These are phyloP conservation scores for Iberis pinnata DNA, from an alignment of 345 rosid genomes.

Conservation along the genomic window DNA sequence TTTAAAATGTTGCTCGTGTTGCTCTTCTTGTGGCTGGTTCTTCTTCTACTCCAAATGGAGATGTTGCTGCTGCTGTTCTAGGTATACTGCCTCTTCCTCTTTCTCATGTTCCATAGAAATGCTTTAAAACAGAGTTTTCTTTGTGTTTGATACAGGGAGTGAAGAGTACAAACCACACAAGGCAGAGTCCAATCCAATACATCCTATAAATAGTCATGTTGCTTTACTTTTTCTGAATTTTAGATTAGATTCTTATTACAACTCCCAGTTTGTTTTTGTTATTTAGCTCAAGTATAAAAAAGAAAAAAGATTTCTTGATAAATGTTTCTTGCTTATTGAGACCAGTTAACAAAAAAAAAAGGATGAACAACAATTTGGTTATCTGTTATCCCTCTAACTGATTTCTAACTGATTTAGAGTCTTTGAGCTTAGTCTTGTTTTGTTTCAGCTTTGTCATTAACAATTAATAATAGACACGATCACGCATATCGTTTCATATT, in stretches of 20 bases:
- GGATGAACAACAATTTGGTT: background rate
- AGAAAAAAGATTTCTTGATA: background rate
- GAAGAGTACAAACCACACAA: slow-evolving; percentile 13
- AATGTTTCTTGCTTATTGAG: slow-evolving; percentile 10
- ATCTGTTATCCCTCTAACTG: too few relatives aligned
- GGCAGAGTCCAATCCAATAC: slow-evolving; percentile 15
- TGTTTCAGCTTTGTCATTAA: too few relatives aligned
- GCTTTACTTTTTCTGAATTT: slow-evolving; percentile 19
- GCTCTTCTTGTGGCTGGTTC: slow-evolving; percentile 21
- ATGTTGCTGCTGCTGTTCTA: slow-evolving; percentile 22
- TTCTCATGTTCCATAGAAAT: background rate
- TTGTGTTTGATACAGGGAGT: slow-evolving; percentile 14
- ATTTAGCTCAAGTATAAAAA: slow-evolving; percentile 6
- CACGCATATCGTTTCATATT: too few relatives aligned
- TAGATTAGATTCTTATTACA: slow-evolving; percentile 19
- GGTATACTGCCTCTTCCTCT: slow-evolving; percentile 15
- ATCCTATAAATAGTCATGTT: slow-evolving; percentile 23
- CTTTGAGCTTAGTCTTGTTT: too few relatives aligned
- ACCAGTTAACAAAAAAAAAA: background rate
- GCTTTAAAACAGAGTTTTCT: background rate
- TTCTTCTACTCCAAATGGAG: too few relatives aligned
- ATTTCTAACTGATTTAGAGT: too few relatives aligned
- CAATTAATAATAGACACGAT: too few relatives aligned
- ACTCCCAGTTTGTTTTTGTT: background rate
- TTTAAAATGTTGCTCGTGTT: slow-evolving; percentile 17